Conservation (phyloP, 192 early-diverging fungal species). For the Linnemannia zychae region DNA sequence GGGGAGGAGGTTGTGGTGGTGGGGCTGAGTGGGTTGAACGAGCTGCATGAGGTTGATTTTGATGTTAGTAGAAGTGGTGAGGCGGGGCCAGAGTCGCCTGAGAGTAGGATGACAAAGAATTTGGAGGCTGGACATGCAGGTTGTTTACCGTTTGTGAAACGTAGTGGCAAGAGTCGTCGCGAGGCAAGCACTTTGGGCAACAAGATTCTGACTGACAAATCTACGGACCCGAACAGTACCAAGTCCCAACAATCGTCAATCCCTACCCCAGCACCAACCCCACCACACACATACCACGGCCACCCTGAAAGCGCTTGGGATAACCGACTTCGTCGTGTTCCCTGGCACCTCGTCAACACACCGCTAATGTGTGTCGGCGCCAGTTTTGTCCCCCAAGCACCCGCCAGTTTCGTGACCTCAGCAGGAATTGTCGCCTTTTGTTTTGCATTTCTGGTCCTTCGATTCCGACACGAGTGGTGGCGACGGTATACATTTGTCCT, state of each 20-base stretch:
- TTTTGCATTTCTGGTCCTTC: constrained; percentile 45
- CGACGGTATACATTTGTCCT: constrained; percentile 47
- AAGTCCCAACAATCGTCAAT: not conserved
- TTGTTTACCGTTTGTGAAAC: constrained; percentile 3
- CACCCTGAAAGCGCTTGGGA: constrained; percentile 22
- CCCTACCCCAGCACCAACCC: not conserved
- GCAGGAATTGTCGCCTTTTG: constrained; percentile 36
- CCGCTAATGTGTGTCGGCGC: constrained; percentile 41
- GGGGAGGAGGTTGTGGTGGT: not conserved
- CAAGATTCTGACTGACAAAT: not conserved
- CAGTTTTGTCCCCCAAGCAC: constrained; percentile 51
- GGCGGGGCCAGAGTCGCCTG: not conserved
- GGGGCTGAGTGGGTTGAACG: not conserved
- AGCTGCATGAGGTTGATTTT: not conserved
- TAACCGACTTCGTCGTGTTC: constrained; percentile 21
- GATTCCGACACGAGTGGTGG: constrained; percentile 53
- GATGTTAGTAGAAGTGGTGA: not conserved
- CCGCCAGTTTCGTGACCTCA: constrained; percentile 41
- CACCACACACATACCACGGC: constrained; percentile 31
- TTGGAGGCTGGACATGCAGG: constrained; percentile 12
- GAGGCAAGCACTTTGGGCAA: not conserved
- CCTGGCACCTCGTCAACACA: constrained; percentile 48
- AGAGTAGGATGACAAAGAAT: not conserved
- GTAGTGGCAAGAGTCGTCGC: not conserved
- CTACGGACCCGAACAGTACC: not conserved